phyloP scores from a whole-genome alignment of 345 rosid species.

The Murraya koenigii region DNA sequence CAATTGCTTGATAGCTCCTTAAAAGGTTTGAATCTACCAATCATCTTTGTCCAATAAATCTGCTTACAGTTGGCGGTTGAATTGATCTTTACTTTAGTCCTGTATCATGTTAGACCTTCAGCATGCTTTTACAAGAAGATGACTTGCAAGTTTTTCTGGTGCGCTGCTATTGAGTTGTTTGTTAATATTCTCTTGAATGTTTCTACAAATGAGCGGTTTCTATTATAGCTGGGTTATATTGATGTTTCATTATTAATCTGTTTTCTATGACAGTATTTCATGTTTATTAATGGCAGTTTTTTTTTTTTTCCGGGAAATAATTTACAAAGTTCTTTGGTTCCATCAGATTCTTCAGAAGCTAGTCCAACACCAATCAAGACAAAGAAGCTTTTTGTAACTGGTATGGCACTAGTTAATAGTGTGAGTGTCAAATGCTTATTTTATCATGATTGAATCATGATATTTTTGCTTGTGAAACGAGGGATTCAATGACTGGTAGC shows the following conservation, averaged over 20 bases:
- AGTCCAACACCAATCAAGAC: slow-evolving; percentile 45
- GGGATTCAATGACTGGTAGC: not conserved
- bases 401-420: slow-evolving; percentile 34
- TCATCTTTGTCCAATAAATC: not conserved
- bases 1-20: not conserved
- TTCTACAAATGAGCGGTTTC: not conserved
- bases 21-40: not conserved
- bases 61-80: not conserved
- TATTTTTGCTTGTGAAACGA: not conserved
- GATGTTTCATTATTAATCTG: not conserved
- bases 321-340: slow-evolving; percentile 19
- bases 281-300: not conserved
- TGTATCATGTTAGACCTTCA: too few species aligned
- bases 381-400: slow-evolving; percentile 90
- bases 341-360: slow-evolving; percentile 32
- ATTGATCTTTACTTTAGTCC: not conserved
- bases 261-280: not conserved
- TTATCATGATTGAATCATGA: not conserved
- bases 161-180: not conserved
- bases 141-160: not conserved
- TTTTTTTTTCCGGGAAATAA: slow-evolving; percentile 37
- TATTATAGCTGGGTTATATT: not conserved
- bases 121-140: not conserved
- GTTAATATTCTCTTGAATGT: not conserved
- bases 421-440: not conserved